These are phyloP conservation scores for Camellia japonica DNA, from an alignment of 148 eudicot species.

Conservation along the genomic window DNA sequence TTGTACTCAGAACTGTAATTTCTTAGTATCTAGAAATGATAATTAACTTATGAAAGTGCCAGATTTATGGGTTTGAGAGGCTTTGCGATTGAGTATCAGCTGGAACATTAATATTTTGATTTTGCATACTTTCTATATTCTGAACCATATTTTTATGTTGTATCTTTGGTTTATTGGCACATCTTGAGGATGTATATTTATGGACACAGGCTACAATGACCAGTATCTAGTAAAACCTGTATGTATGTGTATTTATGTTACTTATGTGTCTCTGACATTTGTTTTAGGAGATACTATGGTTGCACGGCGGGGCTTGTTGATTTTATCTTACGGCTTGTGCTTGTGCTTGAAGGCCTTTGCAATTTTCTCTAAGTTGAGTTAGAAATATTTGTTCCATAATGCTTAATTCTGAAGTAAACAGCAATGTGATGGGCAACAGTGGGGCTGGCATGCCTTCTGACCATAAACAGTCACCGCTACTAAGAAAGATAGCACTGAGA, in stretches of 20 bases:
- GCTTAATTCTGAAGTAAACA: constrained; percentile 36
- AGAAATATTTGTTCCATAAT: constrained; percentile 16
- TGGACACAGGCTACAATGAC: neutral
- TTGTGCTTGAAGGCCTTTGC: constrained; percentile 8
- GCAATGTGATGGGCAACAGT: constrained; percentile 17
- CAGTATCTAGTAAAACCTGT: neutral
- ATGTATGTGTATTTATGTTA: neutral
- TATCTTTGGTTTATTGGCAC: neutral
- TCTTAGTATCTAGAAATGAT: neutral
- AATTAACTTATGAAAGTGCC: neutral
- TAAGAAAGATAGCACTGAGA: constrained; percentile 40
- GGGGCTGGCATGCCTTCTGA: constrained; percentile 14
- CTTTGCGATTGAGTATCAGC: constrained; percentile 2
- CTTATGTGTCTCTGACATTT: neutral
- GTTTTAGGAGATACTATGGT: neutral
- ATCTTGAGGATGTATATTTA: neutral
- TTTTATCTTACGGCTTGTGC: constrained; percentile 9
- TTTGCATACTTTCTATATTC: neutral
- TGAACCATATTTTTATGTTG: neutral
- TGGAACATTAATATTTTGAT: neutral
- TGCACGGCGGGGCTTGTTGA: constrained; percentile 6
- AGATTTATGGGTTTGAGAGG: neutral
- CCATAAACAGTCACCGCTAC: constrained; percentile 28
- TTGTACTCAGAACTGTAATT: neutral
- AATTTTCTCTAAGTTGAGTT: constrained; percentile 9